These are phyloP conservation scores for Leishmania major DNA, from an alignment of 208 protist genomes.

Conservation along the genomic window DNA sequence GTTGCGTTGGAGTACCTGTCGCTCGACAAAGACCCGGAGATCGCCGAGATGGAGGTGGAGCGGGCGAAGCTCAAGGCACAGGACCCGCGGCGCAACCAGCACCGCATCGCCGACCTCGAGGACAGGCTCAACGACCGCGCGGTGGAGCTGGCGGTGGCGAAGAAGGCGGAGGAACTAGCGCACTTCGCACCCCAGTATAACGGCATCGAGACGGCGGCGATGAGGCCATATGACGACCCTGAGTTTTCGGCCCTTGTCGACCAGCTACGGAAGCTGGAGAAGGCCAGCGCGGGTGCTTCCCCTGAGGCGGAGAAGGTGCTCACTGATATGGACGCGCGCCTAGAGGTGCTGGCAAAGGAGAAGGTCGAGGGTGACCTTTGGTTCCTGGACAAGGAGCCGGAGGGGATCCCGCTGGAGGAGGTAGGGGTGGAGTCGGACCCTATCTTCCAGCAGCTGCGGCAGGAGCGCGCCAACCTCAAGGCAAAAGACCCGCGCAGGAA, in stretches of 20 bases:
- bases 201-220: constrained; percentile 54
- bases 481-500: constrained; percentile 57
- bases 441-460: constrained; percentile 44
- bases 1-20: constrained; percentile 67
- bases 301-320: constrained; percentile 42
- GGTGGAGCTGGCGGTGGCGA: constrained; percentile 55
- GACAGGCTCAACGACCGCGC: constrained; percentile 66
- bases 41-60: constrained; percentile 71
- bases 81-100: constrained; percentile 63
- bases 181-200: constrained; percentile 54
- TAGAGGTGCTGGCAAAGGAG: constrained; percentile 54
- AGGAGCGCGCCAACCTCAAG: constrained; percentile 64
- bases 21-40: constrained; percentile 65
- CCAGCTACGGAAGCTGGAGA: constrained; percentile 51
- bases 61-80: constrained; percentile 71
- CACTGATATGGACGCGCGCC: constrained; percentile 45
- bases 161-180: constrained; percentile 63
- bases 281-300: constrained; percentile 27
- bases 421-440: constrained; percentile 52
- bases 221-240: constrained; percentile 62
- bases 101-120: constrained; percentile 65
- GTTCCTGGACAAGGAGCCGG: constrained; percentile 73
- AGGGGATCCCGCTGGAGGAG: constrained; percentile 68
- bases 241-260: constrained; percentile 63
- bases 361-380: constrained; percentile 69